Conservation (phyloP, 495 filamentous ascomycete species). For the Xylaria cubensis region DNA sequence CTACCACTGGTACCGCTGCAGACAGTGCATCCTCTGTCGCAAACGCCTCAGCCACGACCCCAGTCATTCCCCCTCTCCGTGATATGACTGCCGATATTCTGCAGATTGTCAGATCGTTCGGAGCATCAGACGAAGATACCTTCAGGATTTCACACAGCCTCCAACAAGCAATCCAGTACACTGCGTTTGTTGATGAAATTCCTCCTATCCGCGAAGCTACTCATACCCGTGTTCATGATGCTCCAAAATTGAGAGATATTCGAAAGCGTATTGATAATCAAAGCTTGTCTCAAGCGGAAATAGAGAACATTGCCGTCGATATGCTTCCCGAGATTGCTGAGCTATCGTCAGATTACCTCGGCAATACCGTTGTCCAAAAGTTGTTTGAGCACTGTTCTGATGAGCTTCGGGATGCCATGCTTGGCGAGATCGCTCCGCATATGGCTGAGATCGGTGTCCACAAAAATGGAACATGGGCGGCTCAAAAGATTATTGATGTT, state of each 20-base stretch:
- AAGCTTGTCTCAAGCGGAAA: slow-evolving; percentile 80
- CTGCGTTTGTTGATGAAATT: slow-evolving; percentile 79
- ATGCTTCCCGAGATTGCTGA: slow-evolving; percentile 98
- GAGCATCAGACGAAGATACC: slow-evolving; percentile 81
- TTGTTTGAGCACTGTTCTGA: slow-evolving; percentile 96
- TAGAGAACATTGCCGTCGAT: slow-evolving; percentile 86
- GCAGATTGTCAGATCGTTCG: slow-evolving; percentile 87
- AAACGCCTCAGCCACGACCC: slow-evolving; percentile 56
- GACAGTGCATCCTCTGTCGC: slow-evolving; percentile 40
- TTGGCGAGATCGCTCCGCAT: slow-evolving; percentile 84
- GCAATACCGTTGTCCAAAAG: slow-evolving; percentile 99
- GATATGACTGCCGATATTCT: slow-evolving; percentile 84
- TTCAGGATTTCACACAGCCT: slow-evolving; percentile 75
- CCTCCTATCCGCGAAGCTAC: slow-evolving; percentile 87
- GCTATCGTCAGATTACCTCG: slow-evolving; percentile 91
- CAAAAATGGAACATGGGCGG: slow-evolving; percentile 99
- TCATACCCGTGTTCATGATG: slow-evolving; percentile 91
- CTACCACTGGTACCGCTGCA: slow-evolving; percentile 52
- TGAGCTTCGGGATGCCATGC: slow-evolving; percentile 87
- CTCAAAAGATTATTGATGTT: slow-evolving; percentile 98
- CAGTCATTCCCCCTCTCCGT: slow-evolving; percentile 71
- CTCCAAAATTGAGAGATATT: slow-evolving; percentile 93
- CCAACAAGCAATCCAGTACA: slow-evolving; percentile 75
- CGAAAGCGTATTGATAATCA: slow-evolving; percentile 97
- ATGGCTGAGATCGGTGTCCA: slow-evolving; percentile 96